phyloP scores from a whole-genome alignment of 108 stramenopile genomes.

The Nitzschia putrida region DNA sequence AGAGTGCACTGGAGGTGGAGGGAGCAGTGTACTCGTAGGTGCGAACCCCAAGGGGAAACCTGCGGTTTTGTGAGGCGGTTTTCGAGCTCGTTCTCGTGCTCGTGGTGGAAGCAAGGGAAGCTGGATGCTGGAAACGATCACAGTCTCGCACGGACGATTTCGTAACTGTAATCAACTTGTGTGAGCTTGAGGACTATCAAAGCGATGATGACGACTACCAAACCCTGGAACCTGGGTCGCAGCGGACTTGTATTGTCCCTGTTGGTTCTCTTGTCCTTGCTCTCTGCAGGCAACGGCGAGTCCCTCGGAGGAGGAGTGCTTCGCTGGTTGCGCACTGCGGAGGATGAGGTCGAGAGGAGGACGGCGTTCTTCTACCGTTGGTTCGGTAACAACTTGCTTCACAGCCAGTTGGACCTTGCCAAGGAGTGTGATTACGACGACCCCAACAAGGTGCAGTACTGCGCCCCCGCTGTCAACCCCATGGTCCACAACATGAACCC shows the following conservation, averaged over 20 bases:
- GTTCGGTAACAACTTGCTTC: conserved; percentile 30
- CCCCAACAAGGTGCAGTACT: conserved; percentile 29
- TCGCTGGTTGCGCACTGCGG: conserved; percentile 26
- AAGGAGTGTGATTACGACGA: conserved; percentile 29
- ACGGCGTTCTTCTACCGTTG: conserved; percentile 34
- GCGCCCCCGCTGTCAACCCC: conserved; percentile 17
- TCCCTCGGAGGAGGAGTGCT: conserved; percentile 21
- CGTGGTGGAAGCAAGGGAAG: no score
- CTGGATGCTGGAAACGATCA: no score
- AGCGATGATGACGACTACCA: conserved; percentile 7
- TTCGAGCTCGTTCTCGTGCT: no score
- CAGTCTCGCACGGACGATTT: conserved; percentile 16
- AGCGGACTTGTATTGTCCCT: conserved; percentile 18
- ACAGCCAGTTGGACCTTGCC: conserved; percentile 19
- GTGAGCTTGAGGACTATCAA: conserved; percentile 8
- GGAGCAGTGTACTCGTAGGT: no score
- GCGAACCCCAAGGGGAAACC: no score
- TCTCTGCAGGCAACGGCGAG: conserved; percentile 11
- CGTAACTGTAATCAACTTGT: background rate
- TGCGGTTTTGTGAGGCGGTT: no score
- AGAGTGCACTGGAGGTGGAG: no score
- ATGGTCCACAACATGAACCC: conserved; percentile 7
- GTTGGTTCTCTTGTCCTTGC: conserved; percentile 8
- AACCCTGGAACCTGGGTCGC: conserved; percentile 14
- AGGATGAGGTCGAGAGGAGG: conserved; percentile 23